A percentile compares a stretch with the other conserved stretches of the same genome.
Evolutionary conservation across 1,139 yeast genomes (phyloP).

Genomic region (Candida freyschussii): DNA sequence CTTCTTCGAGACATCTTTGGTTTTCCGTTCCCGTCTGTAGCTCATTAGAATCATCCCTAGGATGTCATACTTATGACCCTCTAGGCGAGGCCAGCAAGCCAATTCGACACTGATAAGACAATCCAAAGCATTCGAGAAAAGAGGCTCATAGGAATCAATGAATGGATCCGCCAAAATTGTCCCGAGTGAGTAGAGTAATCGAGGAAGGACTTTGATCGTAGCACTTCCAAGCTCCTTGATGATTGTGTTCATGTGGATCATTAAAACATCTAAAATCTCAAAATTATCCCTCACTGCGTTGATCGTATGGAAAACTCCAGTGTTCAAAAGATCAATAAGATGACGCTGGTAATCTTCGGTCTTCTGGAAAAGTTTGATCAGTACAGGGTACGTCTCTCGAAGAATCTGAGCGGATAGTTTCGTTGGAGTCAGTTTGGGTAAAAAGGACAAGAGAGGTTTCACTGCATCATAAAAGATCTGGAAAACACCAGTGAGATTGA

Average conservation of each 20-base stretch:
- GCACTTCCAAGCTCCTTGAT: conserved; percentile 13
- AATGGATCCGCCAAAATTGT: conserved; percentile 21
- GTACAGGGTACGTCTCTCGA: conserved; percentile 18
- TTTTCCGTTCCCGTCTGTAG: conserved; percentile 11
- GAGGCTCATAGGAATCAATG: conserved; percentile 11
- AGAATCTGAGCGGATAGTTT: conserved; percentile 21
- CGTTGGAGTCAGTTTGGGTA: conserved; percentile 43
- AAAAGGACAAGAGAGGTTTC: conserved; percentile 37
- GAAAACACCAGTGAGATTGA: conserved; percentile 38
- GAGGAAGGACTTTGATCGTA: conserved; percentile 15
- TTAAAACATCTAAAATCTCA: conserved; percentile 10
- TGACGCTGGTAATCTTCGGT: conserved; percentile 1
- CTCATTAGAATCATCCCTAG: conserved; percentile 30
- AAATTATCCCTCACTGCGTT: conserved; percentile 19
- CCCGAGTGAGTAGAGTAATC: conserved; percentile 24
- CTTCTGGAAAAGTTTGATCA: conserved; percentile 18
- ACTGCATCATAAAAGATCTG: conserved; percentile 40
- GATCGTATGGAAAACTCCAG: conserved; percentile 17
- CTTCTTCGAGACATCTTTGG: conserved; percentile 1
- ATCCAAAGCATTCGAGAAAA: conserved; percentile 18
- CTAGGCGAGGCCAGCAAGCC: conserved; percentile 32
- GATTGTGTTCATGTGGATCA: conserved; percentile 10
- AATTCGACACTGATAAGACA: conserved; percentile 23
- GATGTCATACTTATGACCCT: conserved; percentile 30
- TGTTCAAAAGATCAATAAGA: conserved; percentile 16